These are phyloP conservation scores for Odontarrhena argentea DNA, from an alignment of 345 rosid species.

Conservation along the genomic window DNA sequence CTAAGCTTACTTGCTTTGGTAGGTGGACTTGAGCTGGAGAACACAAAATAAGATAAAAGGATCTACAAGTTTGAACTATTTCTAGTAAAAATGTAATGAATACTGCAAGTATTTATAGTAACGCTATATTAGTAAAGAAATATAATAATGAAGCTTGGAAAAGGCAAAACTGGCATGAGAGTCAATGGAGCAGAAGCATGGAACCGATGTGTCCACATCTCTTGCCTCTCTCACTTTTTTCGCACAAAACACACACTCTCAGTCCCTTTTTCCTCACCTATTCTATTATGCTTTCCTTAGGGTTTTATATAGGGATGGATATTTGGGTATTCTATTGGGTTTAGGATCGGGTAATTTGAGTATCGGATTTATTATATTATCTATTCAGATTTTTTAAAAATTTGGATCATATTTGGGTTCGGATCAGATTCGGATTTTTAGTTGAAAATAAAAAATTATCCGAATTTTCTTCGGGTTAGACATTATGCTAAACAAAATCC, in stretches of 20 bases:
- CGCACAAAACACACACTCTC: slow-evolving; percentile 43
- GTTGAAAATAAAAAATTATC: too few species aligned
- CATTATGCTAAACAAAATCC: too few species aligned
- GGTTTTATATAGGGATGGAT: too few species aligned
- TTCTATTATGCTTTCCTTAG: not conserved
- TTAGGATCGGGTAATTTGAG: too few species aligned
- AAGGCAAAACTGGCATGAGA: slow-evolving; percentile 40
- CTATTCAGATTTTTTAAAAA: too few species aligned
- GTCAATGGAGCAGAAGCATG: slow-evolving; percentile 54
- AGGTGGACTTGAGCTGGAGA: slow-evolving; percentile 39
- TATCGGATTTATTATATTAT: too few species aligned
- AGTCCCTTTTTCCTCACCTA: slow-evolving; percentile 29
- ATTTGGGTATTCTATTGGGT: too few species aligned
- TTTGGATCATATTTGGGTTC: too few species aligned
- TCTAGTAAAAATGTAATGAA: slow-evolving; percentile 34
- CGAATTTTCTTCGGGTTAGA: too few species aligned
- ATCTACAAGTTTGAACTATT: slow-evolving; percentile 29
- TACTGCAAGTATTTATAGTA: slow-evolving; percentile 29
- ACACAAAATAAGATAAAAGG: slow-evolving; percentile 29
- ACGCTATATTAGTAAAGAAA: slow-evolving; percentile 25
- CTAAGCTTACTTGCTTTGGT: slow-evolving; percentile 20
- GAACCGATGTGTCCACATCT: slow-evolving; percentile 74
- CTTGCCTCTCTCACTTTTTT: slow-evolving; percentile 34
- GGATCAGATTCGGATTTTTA: too few species aligned
- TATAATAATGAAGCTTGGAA: slow-evolving; percentile 32